Conservation (phyloP, 2,329 filamentous ascomycete genomes). For the Xylariaceae sp. region DNA sequence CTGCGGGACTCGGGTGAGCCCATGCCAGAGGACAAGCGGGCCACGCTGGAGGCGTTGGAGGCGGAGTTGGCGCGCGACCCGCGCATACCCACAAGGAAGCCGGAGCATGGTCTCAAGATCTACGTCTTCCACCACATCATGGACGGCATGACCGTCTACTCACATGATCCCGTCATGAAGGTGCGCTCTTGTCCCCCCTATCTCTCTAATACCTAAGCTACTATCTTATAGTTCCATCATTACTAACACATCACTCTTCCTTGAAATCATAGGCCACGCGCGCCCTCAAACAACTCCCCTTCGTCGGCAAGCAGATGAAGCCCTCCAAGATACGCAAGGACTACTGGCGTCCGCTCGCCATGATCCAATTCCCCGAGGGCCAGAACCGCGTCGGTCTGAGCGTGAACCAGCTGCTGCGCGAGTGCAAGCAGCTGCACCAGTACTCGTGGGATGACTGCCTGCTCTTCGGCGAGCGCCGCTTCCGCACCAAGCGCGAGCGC, state of each 20-base stretch:
- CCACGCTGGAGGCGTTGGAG: too few species aligned
- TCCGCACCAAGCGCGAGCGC: conserved; percentile 38
- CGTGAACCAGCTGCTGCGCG: conserved; percentile 59
- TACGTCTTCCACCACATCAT: conserved; percentile 50
- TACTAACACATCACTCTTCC: neutral
- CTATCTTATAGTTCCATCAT: neutral
- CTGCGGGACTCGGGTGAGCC: too few species aligned
- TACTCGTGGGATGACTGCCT: conserved; percentile 52
- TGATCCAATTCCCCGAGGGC: conserved; percentile 52
- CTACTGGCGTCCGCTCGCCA: conserved; percentile 58
- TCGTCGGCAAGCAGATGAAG: conserved; percentile 62
- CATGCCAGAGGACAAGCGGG: too few species aligned
- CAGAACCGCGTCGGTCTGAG: conserved; percentile 51
- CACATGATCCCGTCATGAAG: conserved; percentile 41
- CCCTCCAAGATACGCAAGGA: conserved; percentile 60
- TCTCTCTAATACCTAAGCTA: too few species aligned
- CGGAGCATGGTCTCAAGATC: conserved; percentile 52
- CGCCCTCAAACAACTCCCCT: conserved; percentile 39
- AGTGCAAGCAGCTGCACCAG: conserved; percentile 59
- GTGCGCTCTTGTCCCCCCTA: conserved; percentile 32
- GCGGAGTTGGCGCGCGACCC: neutral
- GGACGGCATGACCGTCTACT: conserved; percentile 49
- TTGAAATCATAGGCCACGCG: conserved; percentile 20
- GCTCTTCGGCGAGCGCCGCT: conserved; percentile 34
- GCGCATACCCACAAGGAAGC: conserved; percentile 19